Conservation (phyloP, 164 flowering plant genomes). For the Magnolia sinica region DNA sequence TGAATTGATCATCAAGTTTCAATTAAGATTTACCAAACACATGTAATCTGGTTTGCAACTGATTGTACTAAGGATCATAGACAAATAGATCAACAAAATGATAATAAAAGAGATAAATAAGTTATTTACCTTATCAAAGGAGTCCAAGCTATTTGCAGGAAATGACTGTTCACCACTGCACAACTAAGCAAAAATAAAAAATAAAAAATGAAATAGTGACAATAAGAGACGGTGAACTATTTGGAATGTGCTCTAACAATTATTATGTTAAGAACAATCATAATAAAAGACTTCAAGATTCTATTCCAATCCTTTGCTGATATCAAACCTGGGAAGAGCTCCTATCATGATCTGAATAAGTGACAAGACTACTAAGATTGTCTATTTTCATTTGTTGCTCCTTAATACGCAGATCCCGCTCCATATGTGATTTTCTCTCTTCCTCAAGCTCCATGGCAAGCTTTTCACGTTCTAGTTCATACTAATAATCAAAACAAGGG, state of each 20-base stretch:
- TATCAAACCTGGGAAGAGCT: slow-evolving; percentile 46
- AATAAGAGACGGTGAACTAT: not conserved
- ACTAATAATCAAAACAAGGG: slow-evolving; percentile 34
- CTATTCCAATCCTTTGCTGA: not conserved
- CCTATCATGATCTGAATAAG: slow-evolving; percentile 41
- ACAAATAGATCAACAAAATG: not conserved
- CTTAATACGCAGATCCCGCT: slow-evolving; percentile 54
- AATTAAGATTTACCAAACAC: not conserved
- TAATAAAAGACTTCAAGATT: not conserved
- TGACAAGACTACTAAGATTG: slow-evolving; percentile 48
- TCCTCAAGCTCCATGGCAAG: slow-evolving; percentile 87
- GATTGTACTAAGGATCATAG: not conserved
- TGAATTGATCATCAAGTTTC: not conserved
- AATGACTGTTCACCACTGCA: slow-evolving; percentile 6
- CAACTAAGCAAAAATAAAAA: slow-evolving; percentile 2
- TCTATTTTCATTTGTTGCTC: slow-evolving; percentile 69
- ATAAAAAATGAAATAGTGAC: not conserved
- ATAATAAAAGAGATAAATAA: not conserved
- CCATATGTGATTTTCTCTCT: slow-evolving; percentile 78
- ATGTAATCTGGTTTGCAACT: not conserved
- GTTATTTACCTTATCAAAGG: slow-evolving; percentile 6
- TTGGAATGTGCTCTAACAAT: not conserved
- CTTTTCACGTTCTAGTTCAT: slow-evolving; percentile 82
- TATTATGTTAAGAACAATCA: not conserved
- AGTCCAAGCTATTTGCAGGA: slow-evolving; percentile 10